Conservation (phyloP, 1,284 basidiomycete species). For the Lentinula novae-zelandiae region DNA sequence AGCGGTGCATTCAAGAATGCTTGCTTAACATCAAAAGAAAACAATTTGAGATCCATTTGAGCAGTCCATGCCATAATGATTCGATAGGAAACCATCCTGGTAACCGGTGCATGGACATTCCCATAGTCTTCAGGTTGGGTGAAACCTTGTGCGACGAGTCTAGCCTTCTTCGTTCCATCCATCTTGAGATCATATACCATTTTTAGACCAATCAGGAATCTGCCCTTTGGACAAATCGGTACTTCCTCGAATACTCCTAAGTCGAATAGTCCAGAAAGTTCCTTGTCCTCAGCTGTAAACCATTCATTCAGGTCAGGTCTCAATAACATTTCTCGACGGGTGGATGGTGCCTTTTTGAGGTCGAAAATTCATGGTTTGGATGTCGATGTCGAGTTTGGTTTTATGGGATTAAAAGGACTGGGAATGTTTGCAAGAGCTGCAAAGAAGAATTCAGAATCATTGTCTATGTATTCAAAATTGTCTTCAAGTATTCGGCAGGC, state of each 20-base stretch:
- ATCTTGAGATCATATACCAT: conserved; percentile 28
- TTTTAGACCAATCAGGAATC: background rate
- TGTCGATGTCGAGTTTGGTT: background rate
- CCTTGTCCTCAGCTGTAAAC: background rate
- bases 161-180: conserved; percentile 26
- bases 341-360: background rate
- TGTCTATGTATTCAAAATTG: too few relatives aligned
- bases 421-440: too few relatives aligned
- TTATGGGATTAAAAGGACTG: too few relatives aligned
- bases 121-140: conserved; percentile 27
- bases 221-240: background rate
- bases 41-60: conserved; percentile 27
- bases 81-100: conserved; percentile 25
- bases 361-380: background rate
- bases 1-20: too few relatives aligned
- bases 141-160: conserved; percentile 33
- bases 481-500: too few relatives aligned
- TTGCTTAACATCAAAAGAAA: conserved; percentile 17
- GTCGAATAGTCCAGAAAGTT: background rate
- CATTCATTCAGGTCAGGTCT: background rate
- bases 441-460: too few relatives aligned
- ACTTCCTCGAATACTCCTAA: background rate
- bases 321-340: background rate
- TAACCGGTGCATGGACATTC: conserved; percentile 34
- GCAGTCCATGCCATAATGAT: conserved; percentile 22